phyloP scores from a whole-genome alignment of 73 alveolate genomes.

The Tetrahymena thermophila region DNA sequence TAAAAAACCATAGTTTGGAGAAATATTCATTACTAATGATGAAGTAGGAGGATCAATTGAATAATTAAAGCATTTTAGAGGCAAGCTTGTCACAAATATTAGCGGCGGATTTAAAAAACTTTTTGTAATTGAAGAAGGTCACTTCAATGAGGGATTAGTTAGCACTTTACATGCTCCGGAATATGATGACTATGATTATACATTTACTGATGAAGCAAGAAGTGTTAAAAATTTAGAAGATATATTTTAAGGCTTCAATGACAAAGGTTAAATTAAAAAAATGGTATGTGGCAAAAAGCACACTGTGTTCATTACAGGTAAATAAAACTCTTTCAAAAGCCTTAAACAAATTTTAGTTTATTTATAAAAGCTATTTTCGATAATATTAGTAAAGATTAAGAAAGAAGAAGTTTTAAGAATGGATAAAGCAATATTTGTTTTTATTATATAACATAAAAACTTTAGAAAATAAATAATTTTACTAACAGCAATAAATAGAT shows the following conservation, averaged over 20 bases:
- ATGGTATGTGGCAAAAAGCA: slow-evolving; percentile 42
- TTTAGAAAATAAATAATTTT: too few relatives aligned
- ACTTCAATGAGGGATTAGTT: slow-evolving; percentile 15
- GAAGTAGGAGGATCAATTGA: slow-evolving; percentile 33
- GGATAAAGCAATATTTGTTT: too few relatives aligned
- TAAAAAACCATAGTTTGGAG: slow-evolving; percentile 28
- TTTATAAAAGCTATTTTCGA: too few relatives aligned
- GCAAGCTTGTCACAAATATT: slow-evolving; percentile 14
- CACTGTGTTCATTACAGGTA: slow-evolving; percentile 25
- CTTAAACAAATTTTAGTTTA: too few relatives aligned
- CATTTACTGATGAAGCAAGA: slow-evolving; percentile 26
- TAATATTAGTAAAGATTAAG: too few relatives aligned
- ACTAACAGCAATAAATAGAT: too few relatives aligned
- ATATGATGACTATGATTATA: slow-evolving; percentile 26
- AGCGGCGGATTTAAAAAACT: slow-evolving; percentile 39
- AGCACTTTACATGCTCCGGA: slow-evolving; percentile 30
- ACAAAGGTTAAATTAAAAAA: slow-evolving; percentile 19
- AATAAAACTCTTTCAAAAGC: neutral
- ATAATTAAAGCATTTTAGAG: slow-evolving; percentile 27
- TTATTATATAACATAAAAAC: too few relatives aligned
- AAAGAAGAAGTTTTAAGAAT: too few relatives aligned
- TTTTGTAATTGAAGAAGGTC: slow-evolving; percentile 38
- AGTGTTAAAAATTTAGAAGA: neutral
- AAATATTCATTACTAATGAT: slow-evolving; percentile 32
- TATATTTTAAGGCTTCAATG: slow-evolving; percentile 12